Conservation (phyloP, 768 basidiomycete genomes). For the Coprinopsis marcescibilis region DNA sequence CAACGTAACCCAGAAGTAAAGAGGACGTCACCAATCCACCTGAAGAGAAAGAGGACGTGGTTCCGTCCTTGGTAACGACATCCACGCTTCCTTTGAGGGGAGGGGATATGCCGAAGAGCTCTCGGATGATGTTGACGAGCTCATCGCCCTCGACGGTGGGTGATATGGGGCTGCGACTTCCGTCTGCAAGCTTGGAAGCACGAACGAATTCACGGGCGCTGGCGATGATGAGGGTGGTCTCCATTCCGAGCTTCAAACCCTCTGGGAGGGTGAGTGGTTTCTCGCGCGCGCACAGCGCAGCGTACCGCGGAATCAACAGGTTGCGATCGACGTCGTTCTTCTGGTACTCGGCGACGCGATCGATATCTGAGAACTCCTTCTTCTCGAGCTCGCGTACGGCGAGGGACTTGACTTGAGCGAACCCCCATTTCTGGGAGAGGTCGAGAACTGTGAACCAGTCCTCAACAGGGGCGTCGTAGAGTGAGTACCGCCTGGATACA, state of each 20-base stretch:
- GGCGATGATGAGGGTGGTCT: slow-evolving; percentile 48
- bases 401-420: slow-evolving; percentile 43
- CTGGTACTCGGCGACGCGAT: slow-evolving; percentile 55
- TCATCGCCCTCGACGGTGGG: slow-evolving; percentile 25
- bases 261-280: slow-evolving; percentile 50
- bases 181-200: slow-evolving; percentile 24
- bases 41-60: slow-evolving; percentile 15
- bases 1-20: slow-evolving; percentile 9
- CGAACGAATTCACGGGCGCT: slow-evolving; percentile 46
- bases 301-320: slow-evolving; percentile 48
- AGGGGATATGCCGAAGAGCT: slow-evolving; percentile 25
- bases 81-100: slow-evolving; percentile 2
- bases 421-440: slow-evolving; percentile 51
- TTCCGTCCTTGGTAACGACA: slow-evolving; percentile 6
- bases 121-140: slow-evolving; percentile 29
- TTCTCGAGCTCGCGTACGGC: slow-evolving; percentile 53
- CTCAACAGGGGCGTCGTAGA: slow-evolving; percentile 42
- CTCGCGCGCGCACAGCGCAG: slow-evolving; percentile 43
- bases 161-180: slow-evolving; percentile 30
- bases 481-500: slow-evolving; percentile 43
- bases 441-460: slow-evolving; percentile 53
- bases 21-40: slow-evolving; percentile 30
- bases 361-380: slow-evolving; percentile 36
- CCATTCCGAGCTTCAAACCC: slow-evolving; percentile 49
- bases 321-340: slow-evolving; percentile 40